Evolutionary conservation across 306 rosid species (phyloP), one percentile per base, ranked within the genome.

Genomic region (Phaseolus lunatus): DNA sequence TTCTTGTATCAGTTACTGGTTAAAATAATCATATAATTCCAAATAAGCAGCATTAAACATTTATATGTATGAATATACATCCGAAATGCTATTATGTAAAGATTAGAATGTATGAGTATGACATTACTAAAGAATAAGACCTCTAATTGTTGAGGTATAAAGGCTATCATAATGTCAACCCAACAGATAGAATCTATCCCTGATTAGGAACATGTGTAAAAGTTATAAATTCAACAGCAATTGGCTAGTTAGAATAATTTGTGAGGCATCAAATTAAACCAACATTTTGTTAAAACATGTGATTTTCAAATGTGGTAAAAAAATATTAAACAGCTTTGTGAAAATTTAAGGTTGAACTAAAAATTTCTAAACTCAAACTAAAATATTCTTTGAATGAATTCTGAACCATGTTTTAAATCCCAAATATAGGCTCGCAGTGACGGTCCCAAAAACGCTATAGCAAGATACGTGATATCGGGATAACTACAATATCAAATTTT

Each of bases 21-120:
- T 37, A 67, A 73, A 59, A 20, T 70, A 31, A 52, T 12, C 70
- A 79, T 44, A 16, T 49, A 68, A 67, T 41, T 50, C 52, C 19
- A 70, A 65, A 67, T 18, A 57, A 67, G 24, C 19, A 57, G 19
- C n/a, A 72, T 47, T 19, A 56, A 47, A 35, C 50, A 57, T 66
- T 35, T 7, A 75, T 33, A 43, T 10, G 20, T 41, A 77, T 31
- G 50, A 20, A 52, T 43, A 41, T 44, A 72, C 52, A 45, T 26
- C 48, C 49, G 77, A 76, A 20, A 39, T 27, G 35, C 35, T 22
- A 27, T 27, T 0, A 52, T 81, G 20, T 59, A 59, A 61, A 59
- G 15, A 44, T 76, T 31, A 56, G 23, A 24, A 43, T 47, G 76
- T 29, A 67, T 39, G n/a, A n/a, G 33, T 13, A 75, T 67, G 64